Evolutionary conservation across 2,329 filamentous ascomycete genomes (phyloP).

Genomic region (Cladosporium sp.): DNA sequence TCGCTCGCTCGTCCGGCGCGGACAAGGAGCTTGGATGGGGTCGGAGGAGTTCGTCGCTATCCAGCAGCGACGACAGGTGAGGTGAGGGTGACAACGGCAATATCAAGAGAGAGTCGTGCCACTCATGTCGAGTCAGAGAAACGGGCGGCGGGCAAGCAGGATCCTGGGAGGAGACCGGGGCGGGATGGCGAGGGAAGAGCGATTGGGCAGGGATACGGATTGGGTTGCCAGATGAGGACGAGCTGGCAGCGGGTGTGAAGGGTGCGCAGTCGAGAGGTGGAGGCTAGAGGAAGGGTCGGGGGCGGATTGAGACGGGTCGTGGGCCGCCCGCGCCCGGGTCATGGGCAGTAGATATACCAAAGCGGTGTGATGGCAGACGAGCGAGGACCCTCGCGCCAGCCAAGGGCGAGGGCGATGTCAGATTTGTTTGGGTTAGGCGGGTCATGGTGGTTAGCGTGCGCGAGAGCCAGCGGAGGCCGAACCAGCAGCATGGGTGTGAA

Average conservation of each 20-base stretch:
- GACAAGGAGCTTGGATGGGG: slow-evolving; percentile 9
- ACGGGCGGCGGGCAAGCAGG: not conserved
- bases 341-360: slow-evolving; percentile 9
- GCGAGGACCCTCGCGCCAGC: slow-evolving; percentile 5
- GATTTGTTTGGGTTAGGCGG: slow-evolving; percentile 11
- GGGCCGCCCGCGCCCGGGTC: slow-evolving; percentile 10
- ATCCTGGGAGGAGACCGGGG: not conserved
- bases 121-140: slow-evolving; percentile 1
- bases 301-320: slow-evolving; percentile 9
- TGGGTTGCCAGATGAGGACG: not conserved
- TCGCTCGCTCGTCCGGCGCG: slow-evolving; percentile 6
- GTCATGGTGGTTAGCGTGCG: slow-evolving; percentile 10
- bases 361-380: slow-evolving; percentile 10
- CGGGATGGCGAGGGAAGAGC: not conserved
- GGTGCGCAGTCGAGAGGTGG: slow-evolving; percentile 2
- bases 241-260: not conserved
- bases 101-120: not conserved
- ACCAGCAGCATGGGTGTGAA: slow-evolving; percentile 10
- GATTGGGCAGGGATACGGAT: not conserved
- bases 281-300: slow-evolving; percentile 4
- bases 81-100: not conserved
- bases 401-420: slow-evolving; percentile 9
- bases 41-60: slow-evolving; percentile 5
- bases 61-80: slow-evolving; percentile 2
- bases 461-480: slow-evolving; percentile 7